A percentile compares a stretch with the other conserved stretches of the same genome.
These are phyloP conservation scores for Juglanconis sp. DNA, from an alignment of 2,329 filamentous ascomycete species.

Conservation along the genomic window DNA sequence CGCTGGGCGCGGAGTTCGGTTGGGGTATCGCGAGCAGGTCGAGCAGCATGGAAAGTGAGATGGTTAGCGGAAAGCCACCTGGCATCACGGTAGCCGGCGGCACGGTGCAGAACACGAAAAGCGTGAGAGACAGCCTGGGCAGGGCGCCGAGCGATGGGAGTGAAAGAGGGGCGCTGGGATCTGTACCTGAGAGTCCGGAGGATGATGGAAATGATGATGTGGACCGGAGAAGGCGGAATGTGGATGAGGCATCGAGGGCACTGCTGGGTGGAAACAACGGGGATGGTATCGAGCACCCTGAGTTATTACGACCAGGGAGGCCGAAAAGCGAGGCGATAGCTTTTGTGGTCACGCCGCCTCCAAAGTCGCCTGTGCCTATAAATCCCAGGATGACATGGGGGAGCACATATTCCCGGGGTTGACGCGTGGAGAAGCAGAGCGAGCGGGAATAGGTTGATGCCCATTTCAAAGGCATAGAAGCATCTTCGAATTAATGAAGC, in stretches of 20 bases:
- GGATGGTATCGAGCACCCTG: background rate
- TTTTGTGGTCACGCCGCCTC: constrained; percentile 17
- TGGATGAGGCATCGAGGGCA: constrained; percentile 10
- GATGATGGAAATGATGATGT: background rate
- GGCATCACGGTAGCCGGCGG: constrained; percentile 23
- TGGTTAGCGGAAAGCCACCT: constrained; percentile 17
- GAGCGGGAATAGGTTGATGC: background rate
- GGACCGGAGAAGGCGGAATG: background rate
- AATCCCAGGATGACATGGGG: constrained; percentile 1
- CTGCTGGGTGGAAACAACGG: constrained; percentile 3
- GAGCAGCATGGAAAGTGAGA: constrained; percentile 25
- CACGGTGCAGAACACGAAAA: constrained; percentile 19
- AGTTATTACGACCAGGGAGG: constrained; percentile 8
- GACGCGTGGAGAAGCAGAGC: background rate
- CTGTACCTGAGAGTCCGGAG: constrained; percentile 4
- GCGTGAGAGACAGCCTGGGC: constrained; percentile 15
- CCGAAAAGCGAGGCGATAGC: constrained; percentile 17
- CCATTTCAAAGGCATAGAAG: background rate
- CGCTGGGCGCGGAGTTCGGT: constrained; percentile 32
- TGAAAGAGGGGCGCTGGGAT: constrained; percentile 16
- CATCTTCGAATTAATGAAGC: background rate
- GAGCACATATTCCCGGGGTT: background rate
- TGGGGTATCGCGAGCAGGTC: constrained; percentile 23
- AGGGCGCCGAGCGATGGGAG: constrained; percentile 23
- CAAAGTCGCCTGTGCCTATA: background rate